phyloP scores from a whole-genome alignment of 345 rosid genomes.

The Stellera chamaejasme region DNA sequence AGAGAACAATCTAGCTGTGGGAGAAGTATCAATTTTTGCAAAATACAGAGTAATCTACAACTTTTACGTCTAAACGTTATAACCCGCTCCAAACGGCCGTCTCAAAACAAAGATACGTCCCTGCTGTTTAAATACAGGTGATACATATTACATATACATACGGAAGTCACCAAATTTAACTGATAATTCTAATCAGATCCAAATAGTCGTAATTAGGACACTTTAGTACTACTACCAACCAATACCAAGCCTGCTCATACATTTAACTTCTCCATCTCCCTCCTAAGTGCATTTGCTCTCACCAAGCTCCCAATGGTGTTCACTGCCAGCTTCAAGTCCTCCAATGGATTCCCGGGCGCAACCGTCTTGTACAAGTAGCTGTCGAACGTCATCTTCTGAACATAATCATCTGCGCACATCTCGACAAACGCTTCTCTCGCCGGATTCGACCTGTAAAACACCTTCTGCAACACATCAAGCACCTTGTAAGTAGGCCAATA shows the following conservation, averaged over 20 bases:
- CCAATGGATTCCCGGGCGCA: constrained; percentile 75
- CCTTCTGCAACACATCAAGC: constrained; percentile 76
- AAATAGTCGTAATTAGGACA: no score
- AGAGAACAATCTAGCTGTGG: no score
- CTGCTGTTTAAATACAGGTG: no score
- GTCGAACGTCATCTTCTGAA: constrained; percentile 95
- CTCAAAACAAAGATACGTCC: no score
- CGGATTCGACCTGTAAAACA: constrained; percentile 80
- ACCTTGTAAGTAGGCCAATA: constrained; percentile 95
- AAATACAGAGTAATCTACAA: no score
- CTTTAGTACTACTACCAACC: background rate
- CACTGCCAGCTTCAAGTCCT: constrained; percentile 82
- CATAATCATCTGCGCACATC: constrained; percentile 87
- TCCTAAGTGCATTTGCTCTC: constrained; percentile 80
- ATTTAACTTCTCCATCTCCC: constrained; percentile 79
- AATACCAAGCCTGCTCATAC: constrained; percentile 12
- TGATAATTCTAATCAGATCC: no score
- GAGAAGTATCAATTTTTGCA: no score
- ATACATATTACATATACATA: no score
- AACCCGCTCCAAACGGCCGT: no score
- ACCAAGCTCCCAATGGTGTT: constrained; percentile 95
- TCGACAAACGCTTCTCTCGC: constrained; percentile 93
- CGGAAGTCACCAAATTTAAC: no score
- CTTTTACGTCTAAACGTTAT: no score
- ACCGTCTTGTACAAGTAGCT: constrained; percentile 85